These are phyloP conservation scores for Aureobasidium sp. DNA, from an alignment of 2,329 filamentous ascomycete species.

Conservation along the genomic window DNA sequence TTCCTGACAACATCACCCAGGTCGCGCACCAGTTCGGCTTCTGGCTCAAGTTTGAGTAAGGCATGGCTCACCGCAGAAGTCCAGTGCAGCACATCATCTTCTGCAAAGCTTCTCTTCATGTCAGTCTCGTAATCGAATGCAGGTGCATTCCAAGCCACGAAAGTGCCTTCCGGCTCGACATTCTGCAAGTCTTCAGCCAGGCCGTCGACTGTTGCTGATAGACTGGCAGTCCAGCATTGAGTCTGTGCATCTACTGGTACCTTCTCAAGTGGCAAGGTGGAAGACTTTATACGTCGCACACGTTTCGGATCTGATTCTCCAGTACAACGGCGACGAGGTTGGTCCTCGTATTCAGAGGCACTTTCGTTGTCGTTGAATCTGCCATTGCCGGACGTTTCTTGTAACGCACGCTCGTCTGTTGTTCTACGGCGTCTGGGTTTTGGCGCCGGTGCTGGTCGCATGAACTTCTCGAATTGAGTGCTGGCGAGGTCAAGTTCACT, in stretches of 20 bases:
- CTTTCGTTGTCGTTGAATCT: neutral
- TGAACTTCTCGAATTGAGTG: slow-evolving; percentile 10
- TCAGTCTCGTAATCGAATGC: slow-evolving; percentile 18
- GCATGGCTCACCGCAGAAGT: slow-evolving; percentile 17
- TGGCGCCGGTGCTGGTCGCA: neutral
- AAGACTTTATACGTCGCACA: slow-evolving; percentile 29
- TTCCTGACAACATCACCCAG: slow-evolving; percentile 13
- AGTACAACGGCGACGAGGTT: slow-evolving; percentile 20
- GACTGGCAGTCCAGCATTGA: slow-evolving; percentile 19
- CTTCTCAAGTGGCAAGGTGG: slow-evolving; percentile 33
- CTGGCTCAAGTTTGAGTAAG: slow-evolving; percentile 19
- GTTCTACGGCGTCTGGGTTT: slow-evolving; percentile 9
- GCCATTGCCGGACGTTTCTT: neutral
- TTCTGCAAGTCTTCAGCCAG: neutral
- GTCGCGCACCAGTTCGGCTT: slow-evolving; percentile 23
- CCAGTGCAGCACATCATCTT: slow-evolving; percentile 17
- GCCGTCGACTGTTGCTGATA: neutral
- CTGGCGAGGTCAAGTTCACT: slow-evolving; percentile 23
- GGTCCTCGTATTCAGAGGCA: slow-evolving; percentile 9
- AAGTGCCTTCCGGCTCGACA: slow-evolving; percentile 8
- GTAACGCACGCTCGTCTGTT: neutral
- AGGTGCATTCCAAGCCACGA: slow-evolving; percentile 24
- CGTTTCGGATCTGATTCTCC: slow-evolving; percentile 19
- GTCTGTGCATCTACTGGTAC: slow-evolving; percentile 25
- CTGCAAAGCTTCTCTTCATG: slow-evolving; percentile 13